These are phyloP conservation scores for Pythium sukuiense DNA, from an alignment of 352 stramenopile genomes.

Conservation along the genomic window DNA sequence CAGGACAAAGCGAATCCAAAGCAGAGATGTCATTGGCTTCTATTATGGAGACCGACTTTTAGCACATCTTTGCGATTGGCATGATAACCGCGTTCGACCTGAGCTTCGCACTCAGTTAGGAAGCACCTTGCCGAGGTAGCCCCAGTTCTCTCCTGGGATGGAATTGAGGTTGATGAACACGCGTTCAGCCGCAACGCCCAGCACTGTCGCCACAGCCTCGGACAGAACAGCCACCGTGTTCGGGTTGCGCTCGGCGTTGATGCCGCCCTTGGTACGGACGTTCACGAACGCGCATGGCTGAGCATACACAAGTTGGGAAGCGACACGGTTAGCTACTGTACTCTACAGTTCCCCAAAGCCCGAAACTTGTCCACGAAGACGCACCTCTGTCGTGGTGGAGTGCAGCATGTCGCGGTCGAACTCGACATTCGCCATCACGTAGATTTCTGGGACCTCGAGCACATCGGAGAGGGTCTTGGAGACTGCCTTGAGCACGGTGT, in stretches of 20 bases:
- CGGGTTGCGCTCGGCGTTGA: constrained; percentile 34
- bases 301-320: neutral
- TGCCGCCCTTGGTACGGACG: constrained; percentile 39
- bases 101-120: no score
- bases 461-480: constrained; percentile 34
- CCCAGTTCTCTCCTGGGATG: constrained; percentile 15
- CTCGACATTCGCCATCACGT: constrained; percentile 42
- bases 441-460: constrained; percentile 29
- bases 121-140: neutral
- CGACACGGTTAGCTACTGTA: no score
- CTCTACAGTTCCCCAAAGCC: no score
- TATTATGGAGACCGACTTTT: no score
- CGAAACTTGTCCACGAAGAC: no score
- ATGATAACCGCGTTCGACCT: no score
- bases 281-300: constrained; percentile 31
- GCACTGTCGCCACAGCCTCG: constrained; percentile 25
- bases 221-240: constrained; percentile 34
- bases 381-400: constrained; percentile 29
- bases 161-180: constrained; percentile 41
- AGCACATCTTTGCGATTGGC: no score
- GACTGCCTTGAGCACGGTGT: constrained; percentile 24
- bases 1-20: no score
- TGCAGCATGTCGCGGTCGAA: constrained; percentile 40
- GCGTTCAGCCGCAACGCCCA: constrained; percentile 27
- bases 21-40: no score